phyloP scores from a whole-genome alignment of 2,329 filamentous ascomycete genomes.

The Zymoseptoria crescenta region DNA sequence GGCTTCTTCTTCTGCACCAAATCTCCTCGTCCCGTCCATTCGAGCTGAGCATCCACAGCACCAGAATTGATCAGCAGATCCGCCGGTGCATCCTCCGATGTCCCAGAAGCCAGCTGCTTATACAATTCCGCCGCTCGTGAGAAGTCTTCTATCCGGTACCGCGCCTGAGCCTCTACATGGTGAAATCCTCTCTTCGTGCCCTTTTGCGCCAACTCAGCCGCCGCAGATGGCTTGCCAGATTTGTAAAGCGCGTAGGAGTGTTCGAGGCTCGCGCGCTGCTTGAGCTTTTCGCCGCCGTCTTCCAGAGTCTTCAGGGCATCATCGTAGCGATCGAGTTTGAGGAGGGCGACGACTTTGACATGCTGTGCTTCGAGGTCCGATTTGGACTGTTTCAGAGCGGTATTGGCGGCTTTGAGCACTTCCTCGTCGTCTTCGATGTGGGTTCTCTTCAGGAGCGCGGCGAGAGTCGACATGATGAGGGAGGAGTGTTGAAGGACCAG shows the following conservation, averaged over 20 bases:
- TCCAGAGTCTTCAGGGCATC: constrained; percentile 65
- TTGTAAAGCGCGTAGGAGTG: constrained; percentile 81
- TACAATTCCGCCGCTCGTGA: constrained; percentile 58
- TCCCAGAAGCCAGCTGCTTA: constrained; percentile 45
- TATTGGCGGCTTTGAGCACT: constrained; percentile 57
- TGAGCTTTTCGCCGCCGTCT: constrained; percentile 53
- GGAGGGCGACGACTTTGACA: constrained; percentile 63
- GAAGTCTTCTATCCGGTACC: constrained; percentile 70
- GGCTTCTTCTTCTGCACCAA: constrained; percentile 49
- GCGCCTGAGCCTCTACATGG: constrained; percentile 57
- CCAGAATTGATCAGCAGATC: constrained; percentile 70
- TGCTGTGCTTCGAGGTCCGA: constrained; percentile 54
- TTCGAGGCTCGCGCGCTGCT: constrained; percentile 57
- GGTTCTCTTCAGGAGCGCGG: constrained; percentile 49
- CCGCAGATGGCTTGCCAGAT: constrained; percentile 59
- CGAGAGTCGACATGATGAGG: constrained; percentile 29
- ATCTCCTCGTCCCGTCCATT: constrained; percentile 56
- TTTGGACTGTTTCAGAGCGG: constrained; percentile 51
- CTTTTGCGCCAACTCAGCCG: constrained; percentile 39
- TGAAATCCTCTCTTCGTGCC: constrained; percentile 42
- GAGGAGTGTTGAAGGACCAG: not conserved
- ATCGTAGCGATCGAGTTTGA: constrained; percentile 75
- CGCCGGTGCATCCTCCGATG: constrained; percentile 55
- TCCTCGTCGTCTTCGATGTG: constrained; percentile 65
- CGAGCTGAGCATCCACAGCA: constrained; percentile 63